Evolutionary conservation across 2,329 filamentous ascomycete genomes (phyloP), one percentile per base, ranked within the genome.

Genomic region (Rasamsonia emersonii): DNA sequence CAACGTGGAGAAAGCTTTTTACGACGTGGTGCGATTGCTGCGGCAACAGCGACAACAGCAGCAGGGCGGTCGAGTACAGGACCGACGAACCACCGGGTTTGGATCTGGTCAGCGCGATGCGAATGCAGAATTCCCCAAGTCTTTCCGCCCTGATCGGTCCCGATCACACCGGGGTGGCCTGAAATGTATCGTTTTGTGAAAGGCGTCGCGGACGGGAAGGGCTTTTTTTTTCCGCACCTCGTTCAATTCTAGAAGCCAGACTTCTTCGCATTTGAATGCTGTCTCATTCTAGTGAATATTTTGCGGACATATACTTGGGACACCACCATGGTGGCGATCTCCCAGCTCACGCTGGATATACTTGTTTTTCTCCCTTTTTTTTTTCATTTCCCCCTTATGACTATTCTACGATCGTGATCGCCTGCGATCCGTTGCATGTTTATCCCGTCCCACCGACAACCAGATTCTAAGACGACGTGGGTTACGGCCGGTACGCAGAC

Each of bases 1-100:
- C 68, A 95, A 96, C 52, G 89, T 95, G 33, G 91, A 94, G 61
- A 96, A 93, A 70, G 89, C 86, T 18, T 96, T 98, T 55, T 96
- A 94, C 62, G 91, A 98, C 54, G 91, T 98, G 5, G 91, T 96
- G 33, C 72, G 91, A 46, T 84, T 91, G 58, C 68, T 98, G 44
- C 79, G 91, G 47, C 77, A 83, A 49, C 86, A 94, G 62, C 74
- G 85, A 50, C 79, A 85, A 45, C 59, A 62, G 41, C 54, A 56
- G 38, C 57, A 54, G 19, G 49, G 50, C 9, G 50, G 53, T 10
- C 51, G 54, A 32, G 33, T 47, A 11, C 49, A 55, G 28, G 58
- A 61, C 36, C 53, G 56, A 35, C 53, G 59, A 35, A 45, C 47
- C 25, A 53, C 58, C 16, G 56, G 55, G 16, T 49, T 61, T 17